phyloP scores from a whole-genome alignment of 257 asterid genomes.

The Ligustrum vulgare region DNA sequence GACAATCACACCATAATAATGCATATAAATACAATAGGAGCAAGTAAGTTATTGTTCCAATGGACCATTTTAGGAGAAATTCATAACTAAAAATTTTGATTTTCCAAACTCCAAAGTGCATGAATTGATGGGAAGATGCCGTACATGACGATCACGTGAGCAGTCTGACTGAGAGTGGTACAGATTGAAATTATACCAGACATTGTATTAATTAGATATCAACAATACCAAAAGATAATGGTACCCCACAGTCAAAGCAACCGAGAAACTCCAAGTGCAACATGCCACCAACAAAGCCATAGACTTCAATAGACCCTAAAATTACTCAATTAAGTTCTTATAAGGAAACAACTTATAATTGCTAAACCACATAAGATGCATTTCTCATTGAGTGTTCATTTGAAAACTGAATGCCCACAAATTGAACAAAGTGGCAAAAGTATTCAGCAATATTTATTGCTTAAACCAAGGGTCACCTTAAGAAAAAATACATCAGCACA shows the following conservation, averaged over 20 bases:
- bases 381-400: not conserved
- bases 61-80: not conserved
- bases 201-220: not conserved
- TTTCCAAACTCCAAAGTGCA: not conserved
- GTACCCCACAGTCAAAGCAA: not conserved
- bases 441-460: not conserved
- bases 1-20: not conserved
- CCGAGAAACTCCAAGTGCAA: not conserved
- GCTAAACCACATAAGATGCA: not conserved
- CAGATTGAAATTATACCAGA: not conserved
- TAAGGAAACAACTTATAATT: not conserved
- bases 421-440: not conserved
- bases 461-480: conserved; percentile 44
- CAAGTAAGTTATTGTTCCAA: not conserved
- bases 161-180: not conserved
- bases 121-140: not conserved
- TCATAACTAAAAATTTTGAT: not conserved
- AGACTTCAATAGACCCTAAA: not conserved
- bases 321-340: not conserved
- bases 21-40: not conserved
- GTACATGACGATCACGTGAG: not conserved
- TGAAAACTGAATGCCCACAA: not conserved
- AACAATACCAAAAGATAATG: not conserved
- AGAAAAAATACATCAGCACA: conserved; percentile 89
- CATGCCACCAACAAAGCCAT: not conserved